A percentile compares a stretch with the other conserved stretches of the same genome.
Evolutionary conservation across 1,139 yeast species (phyloP).

Genomic region (Suhomyces ambrosiae): DNA sequence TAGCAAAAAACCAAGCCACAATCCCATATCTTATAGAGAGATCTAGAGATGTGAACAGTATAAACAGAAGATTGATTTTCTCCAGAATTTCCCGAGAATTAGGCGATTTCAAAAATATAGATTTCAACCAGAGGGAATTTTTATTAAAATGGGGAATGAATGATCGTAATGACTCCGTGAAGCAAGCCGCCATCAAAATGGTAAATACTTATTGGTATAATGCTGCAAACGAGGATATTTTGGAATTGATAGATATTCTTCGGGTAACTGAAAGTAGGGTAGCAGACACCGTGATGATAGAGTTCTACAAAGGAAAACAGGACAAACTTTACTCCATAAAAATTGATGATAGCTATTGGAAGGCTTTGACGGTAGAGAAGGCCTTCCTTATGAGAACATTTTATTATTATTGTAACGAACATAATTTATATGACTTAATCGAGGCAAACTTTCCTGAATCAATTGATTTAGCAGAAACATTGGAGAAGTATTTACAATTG

Average conservation of each 20-base stretch:
- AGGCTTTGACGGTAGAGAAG: conserved; percentile 69
- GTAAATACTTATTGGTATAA: conserved; percentile 74
- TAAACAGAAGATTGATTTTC: conserved; percentile 73
- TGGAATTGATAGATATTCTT: conserved; percentile 69
- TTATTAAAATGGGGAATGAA: conserved; percentile 81
- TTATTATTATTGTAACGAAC: conserved; percentile 62
- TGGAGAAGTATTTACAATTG: conserved; percentile 53
- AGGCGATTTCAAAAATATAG: conserved; percentile 66
- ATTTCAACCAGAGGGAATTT: conserved; percentile 61
- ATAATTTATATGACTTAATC: conserved; percentile 55
- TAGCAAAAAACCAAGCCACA: conserved; percentile 57
- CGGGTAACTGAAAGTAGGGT: conserved; percentile 66
- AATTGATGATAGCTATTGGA: conserved; percentile 67
- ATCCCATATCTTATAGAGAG: conserved; percentile 70
- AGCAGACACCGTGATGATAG: conserved; percentile 67
- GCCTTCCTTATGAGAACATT: conserved; percentile 72
- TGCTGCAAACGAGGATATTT: conserved; percentile 66
- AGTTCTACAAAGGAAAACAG: conserved; percentile 60
- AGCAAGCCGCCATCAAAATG: conserved; percentile 71
- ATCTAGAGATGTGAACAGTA: conserved; percentile 75
- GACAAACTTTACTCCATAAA: conserved; percentile 62
- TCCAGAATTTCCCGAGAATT: conserved; percentile 68
- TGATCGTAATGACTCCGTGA: conserved; percentile 79
- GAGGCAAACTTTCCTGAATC: conserved; percentile 84
- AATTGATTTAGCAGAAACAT: conserved; percentile 63